phyloP scores from a whole-genome alignment of 768 basidiomycete species.

The Pleurotus sapidus region DNA sequence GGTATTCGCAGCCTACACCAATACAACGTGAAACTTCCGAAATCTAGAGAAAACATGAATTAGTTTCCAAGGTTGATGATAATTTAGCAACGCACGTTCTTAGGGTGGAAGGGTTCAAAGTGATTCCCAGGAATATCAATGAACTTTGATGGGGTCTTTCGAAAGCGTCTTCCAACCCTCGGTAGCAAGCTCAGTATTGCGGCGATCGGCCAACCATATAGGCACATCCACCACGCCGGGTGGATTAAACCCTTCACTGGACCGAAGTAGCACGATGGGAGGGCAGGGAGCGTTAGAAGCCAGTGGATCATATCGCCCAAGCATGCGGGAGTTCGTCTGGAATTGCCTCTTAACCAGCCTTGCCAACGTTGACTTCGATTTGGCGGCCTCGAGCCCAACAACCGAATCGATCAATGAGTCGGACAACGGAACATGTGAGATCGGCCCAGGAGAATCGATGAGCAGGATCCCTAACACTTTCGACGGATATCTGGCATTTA shows the following conservation, averaged over 20 bases:
- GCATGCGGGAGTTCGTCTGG: constrained; percentile 40
- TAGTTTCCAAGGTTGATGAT: background rate
- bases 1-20: constrained; percentile 24
- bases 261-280: constrained; percentile 51
- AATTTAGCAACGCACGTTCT: constrained; percentile 39
- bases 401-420: constrained; percentile 47
- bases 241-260: constrained; percentile 40
- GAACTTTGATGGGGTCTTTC: constrained; percentile 34
- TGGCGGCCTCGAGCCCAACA: constrained; percentile 28
- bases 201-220: constrained; percentile 50
- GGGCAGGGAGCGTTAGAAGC: constrained; percentile 19
- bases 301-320: constrained; percentile 42
- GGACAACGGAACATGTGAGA: constrained; percentile 49
- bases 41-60: constrained; percentile 21
- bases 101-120: constrained; percentile 51
- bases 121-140: constrained; percentile 67
- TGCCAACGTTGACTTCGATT: constrained; percentile 25
- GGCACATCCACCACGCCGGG: constrained; percentile 34
- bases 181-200: constrained; percentile 25
- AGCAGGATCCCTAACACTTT: constrained; percentile 55
- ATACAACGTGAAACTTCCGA: constrained; percentile 26
- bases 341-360: constrained; percentile 47
- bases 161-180: constrained; percentile 48
- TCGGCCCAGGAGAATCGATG: constrained; percentile 66
- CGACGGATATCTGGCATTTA: constrained; percentile 12